Evolutionary conservation across 2,329 filamentous ascomycete genomes (phyloP).

Genomic region (Ascochyta pisi): DNA sequence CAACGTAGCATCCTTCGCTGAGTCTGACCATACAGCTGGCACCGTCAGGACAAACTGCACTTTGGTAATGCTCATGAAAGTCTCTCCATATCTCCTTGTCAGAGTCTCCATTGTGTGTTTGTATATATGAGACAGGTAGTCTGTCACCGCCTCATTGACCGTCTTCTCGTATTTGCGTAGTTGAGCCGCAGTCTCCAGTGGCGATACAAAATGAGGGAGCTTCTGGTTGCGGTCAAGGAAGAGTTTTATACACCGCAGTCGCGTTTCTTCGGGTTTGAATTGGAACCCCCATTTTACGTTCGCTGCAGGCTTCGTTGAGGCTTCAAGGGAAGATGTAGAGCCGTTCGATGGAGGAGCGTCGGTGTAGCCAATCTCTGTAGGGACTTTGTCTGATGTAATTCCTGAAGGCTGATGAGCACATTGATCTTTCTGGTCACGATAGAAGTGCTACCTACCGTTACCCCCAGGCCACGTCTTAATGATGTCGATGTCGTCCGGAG

Average conservation of each 20-base stretch:
- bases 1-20: slow-evolving; percentile 82
- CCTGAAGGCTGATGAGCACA: slow-evolving; percentile 31
- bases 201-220: slow-evolving; percentile 80
- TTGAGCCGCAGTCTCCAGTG: slow-evolving; percentile 77
- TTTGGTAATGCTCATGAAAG: slow-evolving; percentile 77
- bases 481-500: slow-evolving; percentile 80
- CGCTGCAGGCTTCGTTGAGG: slow-evolving; percentile 27
- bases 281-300: slow-evolving; percentile 79
- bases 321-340: slow-evolving; percentile 29
- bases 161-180: slow-evolving; percentile 77
- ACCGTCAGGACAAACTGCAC: slow-evolving; percentile 78
- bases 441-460: slow-evolving; percentile 60
- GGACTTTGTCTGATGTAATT: slow-evolving; percentile 87
- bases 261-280: slow-evolving; percentile 77
- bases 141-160: slow-evolving; percentile 78
- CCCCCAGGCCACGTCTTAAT: slow-evolving; percentile 84
- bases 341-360: slow-evolving; percentile 21
- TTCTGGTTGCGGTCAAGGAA: slow-evolving; percentile 83
- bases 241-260: slow-evolving; percentile 82
- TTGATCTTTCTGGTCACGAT: background rate
- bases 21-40: slow-evolving; percentile 84
- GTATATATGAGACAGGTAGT: slow-evolving; percentile 79
- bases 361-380: slow-evolving; percentile 73
- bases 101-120: slow-evolving; percentile 80
- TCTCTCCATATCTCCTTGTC: slow-evolving; percentile 75